These are phyloP conservation scores for Mollisiaceae sp. DNA, from an alignment of 2,329 filamentous ascomycete species.

Conservation along the genomic window DNA sequence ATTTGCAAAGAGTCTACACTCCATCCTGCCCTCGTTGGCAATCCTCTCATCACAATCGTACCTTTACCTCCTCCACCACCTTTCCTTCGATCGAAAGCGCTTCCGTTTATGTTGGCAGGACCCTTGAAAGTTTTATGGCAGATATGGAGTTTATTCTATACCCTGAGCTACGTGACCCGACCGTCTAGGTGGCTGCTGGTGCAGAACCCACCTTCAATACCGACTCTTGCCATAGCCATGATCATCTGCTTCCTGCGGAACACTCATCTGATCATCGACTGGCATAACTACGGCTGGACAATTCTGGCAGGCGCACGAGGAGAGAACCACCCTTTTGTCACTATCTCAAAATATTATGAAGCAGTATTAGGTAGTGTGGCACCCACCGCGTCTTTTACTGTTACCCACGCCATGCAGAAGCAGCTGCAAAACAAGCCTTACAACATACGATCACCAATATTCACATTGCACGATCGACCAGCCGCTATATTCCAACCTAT, in stretches of 20 bases:
- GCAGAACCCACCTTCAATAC: constrained; percentile 95
- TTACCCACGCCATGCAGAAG: constrained; percentile 85
- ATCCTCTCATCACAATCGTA: constrained; percentile 72
- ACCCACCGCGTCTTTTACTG: constrained; percentile 76
- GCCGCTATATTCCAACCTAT: constrained; percentile 81
- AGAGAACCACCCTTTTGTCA: constrained; percentile 72
- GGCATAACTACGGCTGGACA: constrained; percentile 98
- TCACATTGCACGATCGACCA: constrained; percentile 85
- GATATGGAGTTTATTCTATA: constrained; percentile 70
- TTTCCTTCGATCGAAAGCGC: constrained; percentile 67
- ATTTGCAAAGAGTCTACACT: constrained; percentile 70
- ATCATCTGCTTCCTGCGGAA: constrained; percentile 77
- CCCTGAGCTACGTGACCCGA: constrained; percentile 75
- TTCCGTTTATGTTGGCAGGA: constrained; percentile 78
- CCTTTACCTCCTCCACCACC: constrained; percentile 71
- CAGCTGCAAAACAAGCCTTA: constrained; percentile 71
- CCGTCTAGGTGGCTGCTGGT: constrained; percentile 86
- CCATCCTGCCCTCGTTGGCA: constrained; percentile 75
- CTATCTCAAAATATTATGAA: constrained; percentile 79
- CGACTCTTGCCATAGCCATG: constrained; percentile 79
- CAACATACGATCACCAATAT: constrained; percentile 65
- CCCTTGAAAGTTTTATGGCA: constrained; percentile 90
- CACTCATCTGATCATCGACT: constrained; percentile 87
- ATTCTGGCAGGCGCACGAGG: constrained; percentile 73
- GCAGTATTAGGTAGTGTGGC: constrained; percentile 70